Evolutionary conservation across 305 asterid species (phyloP), one percentile per base, ranked within the genome.

Genomic region (Solanum hybrid): DNA sequence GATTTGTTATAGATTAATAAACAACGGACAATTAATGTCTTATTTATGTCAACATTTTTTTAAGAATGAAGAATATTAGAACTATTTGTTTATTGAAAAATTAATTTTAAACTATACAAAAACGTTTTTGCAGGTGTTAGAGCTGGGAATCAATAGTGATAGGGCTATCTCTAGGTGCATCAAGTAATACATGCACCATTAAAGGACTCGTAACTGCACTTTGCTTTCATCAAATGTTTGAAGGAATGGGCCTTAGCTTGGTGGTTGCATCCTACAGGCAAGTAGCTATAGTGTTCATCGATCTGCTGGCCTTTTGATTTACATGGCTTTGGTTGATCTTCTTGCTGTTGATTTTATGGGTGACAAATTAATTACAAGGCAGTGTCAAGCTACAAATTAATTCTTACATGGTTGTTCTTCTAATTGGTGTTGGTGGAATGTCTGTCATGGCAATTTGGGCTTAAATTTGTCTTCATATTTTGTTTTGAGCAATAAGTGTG

Each of bases 361-460:
- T 4, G 90, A 93, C 2, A 95, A 95, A 45, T 36, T 36, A 95
- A 45, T 36, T 36, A 36, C 98, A 95, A 60, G 92, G 93, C 0
- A 93, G 93, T 85, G 80, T 94, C 4, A 93, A 88, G 89, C 92
- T 94, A 3, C 96, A 93, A 71, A 7, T 93, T 11, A 91, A 93
- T 85, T 91, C 94, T 2, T 94, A 76, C 56, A 36, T 72, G 1
- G 96, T 94, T 2, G 98, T 95, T 29, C 86, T 79, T 24, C 86
- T 38, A 37, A 37, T 79, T 2, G 66, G 86, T 38, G 86, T 35
- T 4, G 86, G 86, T 38, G 86, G 96, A n/a, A 96, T 96, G 98
- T 94, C 98, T 42, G 78, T 96, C 51, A 91, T 95, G 98, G 98
- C 98, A 22, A 90, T 88, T 66, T 96, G 97, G 97, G 95, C 98